Conservation (phyloP, 192 early-diverging fungal genomes). For the Rhizoclosmatium globosum region DNA sequence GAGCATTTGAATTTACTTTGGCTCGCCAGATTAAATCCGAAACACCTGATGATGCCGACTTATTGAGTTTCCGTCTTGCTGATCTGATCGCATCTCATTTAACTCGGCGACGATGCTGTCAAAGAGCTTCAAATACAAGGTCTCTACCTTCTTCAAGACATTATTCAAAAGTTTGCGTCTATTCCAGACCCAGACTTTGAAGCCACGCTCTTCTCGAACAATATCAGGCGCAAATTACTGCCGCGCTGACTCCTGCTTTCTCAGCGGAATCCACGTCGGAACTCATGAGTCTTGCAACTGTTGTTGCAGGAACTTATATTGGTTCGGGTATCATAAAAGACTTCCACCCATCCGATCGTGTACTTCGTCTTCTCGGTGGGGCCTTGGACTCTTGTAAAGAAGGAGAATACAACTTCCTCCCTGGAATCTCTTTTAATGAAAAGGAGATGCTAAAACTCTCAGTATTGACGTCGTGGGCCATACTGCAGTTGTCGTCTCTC, state of each 20-base stretch:
- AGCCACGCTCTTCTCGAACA: constrained; percentile 82
- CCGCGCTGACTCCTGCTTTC: constrained; percentile 90
- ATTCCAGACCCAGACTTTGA: constrained; percentile 91
- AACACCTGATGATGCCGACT: constrained; percentile 56
- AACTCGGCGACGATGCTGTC: constrained; percentile 82
- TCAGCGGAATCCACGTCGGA: constrained; percentile 77
- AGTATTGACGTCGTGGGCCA: constrained; percentile 82
- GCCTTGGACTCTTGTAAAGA: constrained; percentile 76
- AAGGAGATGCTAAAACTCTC: constrained; percentile 80
- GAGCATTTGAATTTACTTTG: constrained; percentile 76
- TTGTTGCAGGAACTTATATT: constrained; percentile 83
- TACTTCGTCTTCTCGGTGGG: constrained; percentile 76
- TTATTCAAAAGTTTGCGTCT: constrained; percentile 76
- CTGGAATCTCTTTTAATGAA: constrained; percentile 67
- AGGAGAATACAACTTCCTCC: constrained; percentile 55
- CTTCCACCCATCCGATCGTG: constrained; percentile 71
- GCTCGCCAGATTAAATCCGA: constrained; percentile 65
- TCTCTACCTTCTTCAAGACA: constrained; percentile 76
- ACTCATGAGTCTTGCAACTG: constrained; percentile 77
- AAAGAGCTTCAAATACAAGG: constrained; percentile 81
- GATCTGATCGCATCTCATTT: constrained; percentile 94
- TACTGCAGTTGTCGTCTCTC: constrained; percentile 71
- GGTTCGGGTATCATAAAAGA: constrained; percentile 90
- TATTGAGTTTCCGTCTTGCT: constrained; percentile 75
- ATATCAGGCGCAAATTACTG: constrained; percentile 91